Evolutionary conservation across 495 filamentous ascomycete genomes (phyloP), one percentile per base, ranked within the genome.

Genomic region (Penicillium lividum): DNA sequence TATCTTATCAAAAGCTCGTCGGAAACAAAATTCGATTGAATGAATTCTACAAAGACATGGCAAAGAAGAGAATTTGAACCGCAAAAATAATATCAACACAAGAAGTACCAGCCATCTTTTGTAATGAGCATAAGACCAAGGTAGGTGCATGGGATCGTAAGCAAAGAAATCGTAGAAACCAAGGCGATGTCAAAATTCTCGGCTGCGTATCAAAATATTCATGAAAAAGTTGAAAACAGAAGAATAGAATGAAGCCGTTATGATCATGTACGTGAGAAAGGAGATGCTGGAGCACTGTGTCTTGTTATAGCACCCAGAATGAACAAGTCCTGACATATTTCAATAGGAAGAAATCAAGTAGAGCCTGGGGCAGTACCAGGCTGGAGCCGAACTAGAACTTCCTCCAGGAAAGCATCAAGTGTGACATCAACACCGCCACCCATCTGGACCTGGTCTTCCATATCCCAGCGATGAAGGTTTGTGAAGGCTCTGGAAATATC

Each of bases 301-400:
- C 22, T 22, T 22, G 22, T 22, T 22, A 22, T 22, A 22, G 22
- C 22, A 22, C 22, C 22, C 22, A 22, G 22, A 22, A 22, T 22
- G 22, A 22, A 22, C 22, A 22, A 22, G 22, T 22, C 22, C 2
- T 22, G 22, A 22, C 31, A 33, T 33, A 33, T 33, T 33, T 33
- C 31, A 15, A 40, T 30, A 2, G 46, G 31, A 31, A 4, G 5
- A 16, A 15, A 30, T 30, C 46, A 11, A 18, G 38, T 40, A 16
- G 15, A 40, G 4, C n/a, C 38, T 5, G 38, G 38, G 15, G 38
- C 15, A 16, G 38, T 6, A 40, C 1, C 46, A 31, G 27, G 25
- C 13, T 97, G 93, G 33, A 98, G 89, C 34, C 94, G 77, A 7
- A 96, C 91, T n/a, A 98, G 80, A 15, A 98, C 84, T 77, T 98